These are phyloP conservation scores for Tuber melanosporum DNA, from an alignment of 495 filamentous ascomycete species.

Conservation along the genomic window DNA sequence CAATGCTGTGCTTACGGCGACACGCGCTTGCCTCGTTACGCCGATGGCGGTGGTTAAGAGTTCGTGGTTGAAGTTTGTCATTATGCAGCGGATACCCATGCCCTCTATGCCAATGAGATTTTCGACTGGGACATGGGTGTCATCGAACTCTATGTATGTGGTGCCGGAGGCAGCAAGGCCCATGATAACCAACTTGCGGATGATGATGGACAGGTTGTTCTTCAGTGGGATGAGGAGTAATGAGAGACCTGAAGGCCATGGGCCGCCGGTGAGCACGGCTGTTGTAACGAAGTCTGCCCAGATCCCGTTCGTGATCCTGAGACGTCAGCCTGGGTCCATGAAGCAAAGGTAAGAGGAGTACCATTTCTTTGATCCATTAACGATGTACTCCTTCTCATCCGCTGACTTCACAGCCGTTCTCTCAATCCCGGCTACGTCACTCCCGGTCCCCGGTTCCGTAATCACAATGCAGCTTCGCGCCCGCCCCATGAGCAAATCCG, in stretches of 20 bases:
- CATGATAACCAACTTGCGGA: constrained; percentile 57
- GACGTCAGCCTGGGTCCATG: neutral
- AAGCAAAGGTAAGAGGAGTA: constrained; percentile 21
- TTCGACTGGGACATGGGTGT: constrained; percentile 60
- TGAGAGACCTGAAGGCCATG: constrained; percentile 55
- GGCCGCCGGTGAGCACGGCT: constrained; percentile 68
- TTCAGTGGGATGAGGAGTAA: constrained; percentile 64
- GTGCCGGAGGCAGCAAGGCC: constrained; percentile 61
- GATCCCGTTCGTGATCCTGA: constrained; percentile 68
- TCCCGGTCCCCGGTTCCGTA: constrained; percentile 66
- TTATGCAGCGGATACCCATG: constrained; percentile 65
- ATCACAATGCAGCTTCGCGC: constrained; percentile 69
- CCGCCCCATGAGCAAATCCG: constrained; percentile 59
- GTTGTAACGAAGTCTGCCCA: constrained; percentile 66
- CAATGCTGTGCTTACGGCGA: constrained; percentile 59
- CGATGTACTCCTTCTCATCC: constrained; percentile 61
- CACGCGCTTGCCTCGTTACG: constrained; percentile 56
- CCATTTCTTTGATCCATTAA: constrained; percentile 79
- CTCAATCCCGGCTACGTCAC: constrained; percentile 63
- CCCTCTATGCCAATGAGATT: constrained; percentile 69
- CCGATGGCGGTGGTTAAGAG: constrained; percentile 60
- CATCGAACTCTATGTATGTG: constrained; percentile 69
- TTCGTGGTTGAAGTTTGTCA: constrained; percentile 84
- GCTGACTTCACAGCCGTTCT: constrained; percentile 59
- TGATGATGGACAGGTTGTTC: constrained; percentile 55